Base-by-base conservation (phyloP, 306 rosid species). In the Vicia sativa region DNA sequence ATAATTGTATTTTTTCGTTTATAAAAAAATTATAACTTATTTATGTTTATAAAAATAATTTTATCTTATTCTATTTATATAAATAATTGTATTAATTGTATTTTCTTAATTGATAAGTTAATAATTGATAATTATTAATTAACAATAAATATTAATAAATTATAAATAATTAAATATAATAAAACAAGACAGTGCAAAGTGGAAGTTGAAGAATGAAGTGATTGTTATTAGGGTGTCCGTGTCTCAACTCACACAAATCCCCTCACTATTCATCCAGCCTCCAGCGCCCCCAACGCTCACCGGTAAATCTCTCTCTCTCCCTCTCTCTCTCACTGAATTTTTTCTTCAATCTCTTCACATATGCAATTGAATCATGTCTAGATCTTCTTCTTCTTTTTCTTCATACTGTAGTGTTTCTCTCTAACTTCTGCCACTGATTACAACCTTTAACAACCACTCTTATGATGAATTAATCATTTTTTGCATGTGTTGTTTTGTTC, bases 331-430 rank as follows among this genome's bases (percentile, higher is more conserved):
- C 34, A 50, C 37, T 1, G 2, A 1, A 1, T 25, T 25, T 25
- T 25, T 25, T 74, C 46, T 59, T 28, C 31, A 28, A 28, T 28
- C 61, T 13, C 52, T 35, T n/a, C 58, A 9, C 14, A 12, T 42
- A 46, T 73, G 39, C 62, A 75, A 65, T 75, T 68, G 19, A 70
- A 66, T 26, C 44, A 16, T 35, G 23, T 26, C 8, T 34, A 60
- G 81, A 66, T 80, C 84, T 55, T 73, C 44, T 49, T 28, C 80
- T 65, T 73, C 34, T 49, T 29, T 3, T 56, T 49, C 19, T 65
- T 45, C 25, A 7, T 41, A 28, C 54, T 50, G 1, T 41, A 10
- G 0, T 53, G 28, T 43, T 67, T 65, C 42, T 65, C 57, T n/a
- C n/a, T n/a, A n/a, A n/a, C n/a, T n/a, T n/a, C n/a, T n/a, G n/a